Conservation (phyloP, 352 stramenopile species). For the Pythium coloratum region DNA sequence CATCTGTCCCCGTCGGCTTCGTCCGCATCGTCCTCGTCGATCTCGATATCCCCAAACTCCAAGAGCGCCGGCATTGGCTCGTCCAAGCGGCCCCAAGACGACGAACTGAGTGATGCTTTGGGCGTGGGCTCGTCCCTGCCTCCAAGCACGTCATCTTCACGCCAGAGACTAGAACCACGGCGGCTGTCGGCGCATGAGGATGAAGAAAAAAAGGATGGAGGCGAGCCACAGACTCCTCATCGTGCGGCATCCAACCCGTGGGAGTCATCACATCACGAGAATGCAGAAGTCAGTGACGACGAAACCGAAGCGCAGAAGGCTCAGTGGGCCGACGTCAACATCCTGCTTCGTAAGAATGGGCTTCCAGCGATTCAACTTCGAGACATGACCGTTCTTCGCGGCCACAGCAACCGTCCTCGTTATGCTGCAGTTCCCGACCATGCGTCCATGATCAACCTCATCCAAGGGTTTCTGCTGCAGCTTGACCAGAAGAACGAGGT, state of each 20-base stretch:
- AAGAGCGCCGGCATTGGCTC: background rate
- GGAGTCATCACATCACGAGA: background rate
- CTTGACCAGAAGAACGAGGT: constrained; percentile 74
- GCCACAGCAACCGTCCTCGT: background rate
- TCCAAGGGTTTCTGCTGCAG: constrained; percentile 65
- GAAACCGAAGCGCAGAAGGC: constrained; percentile 19
- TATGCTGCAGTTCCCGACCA: constrained; percentile 33
- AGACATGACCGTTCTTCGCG: constrained; percentile 11
- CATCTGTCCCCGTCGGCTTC: constrained; percentile 11
- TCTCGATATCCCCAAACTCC: constrained; percentile 7
- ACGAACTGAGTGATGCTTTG: constrained; percentile 61
- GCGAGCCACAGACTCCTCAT: background rate
- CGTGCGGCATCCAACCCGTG: constrained; percentile 13
- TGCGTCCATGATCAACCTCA: constrained; percentile 51
- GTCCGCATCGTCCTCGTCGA: constrained; percentile 18
- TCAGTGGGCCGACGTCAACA: constrained; percentile 54
- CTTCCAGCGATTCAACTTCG: constrained; percentile 48
- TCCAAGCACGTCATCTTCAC: background rate
- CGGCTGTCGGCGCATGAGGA: constrained; percentile 17
- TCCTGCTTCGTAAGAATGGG: constrained; percentile 59
- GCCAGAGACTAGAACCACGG: constrained; percentile 5
- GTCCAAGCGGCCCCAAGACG: constrained; percentile 31
- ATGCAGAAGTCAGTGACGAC: background rate
- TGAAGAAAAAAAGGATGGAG: constrained; percentile 16
- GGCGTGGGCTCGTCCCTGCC: constrained; percentile 31